Conservation (phyloP, 345 rosid genomes). For the Eutrema heterophyllum region DNA sequence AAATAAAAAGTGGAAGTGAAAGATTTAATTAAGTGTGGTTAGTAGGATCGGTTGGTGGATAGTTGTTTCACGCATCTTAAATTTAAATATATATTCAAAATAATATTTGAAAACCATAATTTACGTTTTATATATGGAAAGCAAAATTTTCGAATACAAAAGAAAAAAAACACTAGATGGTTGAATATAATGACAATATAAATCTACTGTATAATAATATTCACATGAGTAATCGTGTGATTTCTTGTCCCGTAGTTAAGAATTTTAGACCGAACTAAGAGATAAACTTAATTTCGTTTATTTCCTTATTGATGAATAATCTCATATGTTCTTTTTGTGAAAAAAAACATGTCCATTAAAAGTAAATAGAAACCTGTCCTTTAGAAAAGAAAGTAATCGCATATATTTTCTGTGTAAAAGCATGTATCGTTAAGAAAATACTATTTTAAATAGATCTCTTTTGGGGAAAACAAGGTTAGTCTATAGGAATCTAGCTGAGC, state of each 20-base stretch:
- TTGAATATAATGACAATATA: neutral
- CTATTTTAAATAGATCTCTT: neutral
- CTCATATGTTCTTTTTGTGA: neutral
- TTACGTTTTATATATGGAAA: neutral
- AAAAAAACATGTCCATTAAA: neutral
- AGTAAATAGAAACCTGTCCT: too few species aligned
- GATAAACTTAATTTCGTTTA: neutral
- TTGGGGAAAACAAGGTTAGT: constrained; percentile 31
- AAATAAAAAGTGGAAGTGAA: neutral
- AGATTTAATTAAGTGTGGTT: neutral
- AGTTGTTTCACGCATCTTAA: too few species aligned
- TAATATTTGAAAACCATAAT: neutral
- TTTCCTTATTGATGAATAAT: neutral
- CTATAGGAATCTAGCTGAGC: constrained; percentile 36
- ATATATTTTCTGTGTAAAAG: constrained; percentile 8
- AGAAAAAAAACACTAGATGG: neutral
- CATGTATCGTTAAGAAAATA: constrained; percentile 2
- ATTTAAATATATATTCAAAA: neutral
- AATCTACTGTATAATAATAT: neutral
- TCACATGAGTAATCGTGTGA: neutral
- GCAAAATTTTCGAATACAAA: neutral
- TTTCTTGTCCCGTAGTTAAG: neutral
- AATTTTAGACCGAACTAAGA: neutral
- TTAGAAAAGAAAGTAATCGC: neutral
- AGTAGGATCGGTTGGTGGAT: neutral